phyloP scores from a whole-genome alignment of 139 green algal genomes.

The Protoeuglena noctilucae region DNA sequence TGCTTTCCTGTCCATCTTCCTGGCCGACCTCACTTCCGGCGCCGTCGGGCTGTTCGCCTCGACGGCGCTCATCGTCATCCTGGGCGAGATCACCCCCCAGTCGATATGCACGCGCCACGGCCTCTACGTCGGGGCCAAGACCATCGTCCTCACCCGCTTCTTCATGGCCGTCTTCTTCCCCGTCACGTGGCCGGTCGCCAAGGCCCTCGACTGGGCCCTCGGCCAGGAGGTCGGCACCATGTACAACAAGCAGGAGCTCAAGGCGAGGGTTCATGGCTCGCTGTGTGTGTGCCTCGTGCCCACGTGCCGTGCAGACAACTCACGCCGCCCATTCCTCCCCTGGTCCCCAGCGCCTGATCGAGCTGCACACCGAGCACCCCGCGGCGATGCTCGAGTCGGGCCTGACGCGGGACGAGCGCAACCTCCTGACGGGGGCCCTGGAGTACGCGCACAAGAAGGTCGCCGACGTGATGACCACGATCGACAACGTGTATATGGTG shows the following conservation, averaged over 20 bases:
- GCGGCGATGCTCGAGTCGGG: constrained; percentile 23
- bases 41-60: constrained; percentile 25
- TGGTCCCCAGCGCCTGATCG: constrained; percentile 38
- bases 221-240: not conserved
- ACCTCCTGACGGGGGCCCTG: constrained; percentile 27
- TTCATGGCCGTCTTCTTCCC: constrained; percentile 50
- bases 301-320: no score
- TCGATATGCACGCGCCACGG: constrained; percentile 70
- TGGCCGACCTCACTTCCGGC: constrained; percentile 21
- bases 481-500: constrained; percentile 37
- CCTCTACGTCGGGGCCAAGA: constrained; percentile 62
- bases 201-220: constrained; percentile 49
- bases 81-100: constrained; percentile 73
- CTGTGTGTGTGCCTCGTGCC: no score
- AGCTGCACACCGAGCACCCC: constrained; percentile 32
- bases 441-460: constrained; percentile 40
- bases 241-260: no score
- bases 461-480: constrained; percentile 24
- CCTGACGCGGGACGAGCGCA: constrained; percentile 24
- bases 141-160: constrained; percentile 48
- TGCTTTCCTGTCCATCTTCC: constrained; percentile 27
- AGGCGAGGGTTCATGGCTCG: no score
- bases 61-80: constrained; percentile 28
- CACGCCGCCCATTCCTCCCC: no score
- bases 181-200: constrained; percentile 54